phyloP scores from a whole-genome alignment of 495 filamentous ascomycete genomes.

The Cercophora sp. region DNA sequence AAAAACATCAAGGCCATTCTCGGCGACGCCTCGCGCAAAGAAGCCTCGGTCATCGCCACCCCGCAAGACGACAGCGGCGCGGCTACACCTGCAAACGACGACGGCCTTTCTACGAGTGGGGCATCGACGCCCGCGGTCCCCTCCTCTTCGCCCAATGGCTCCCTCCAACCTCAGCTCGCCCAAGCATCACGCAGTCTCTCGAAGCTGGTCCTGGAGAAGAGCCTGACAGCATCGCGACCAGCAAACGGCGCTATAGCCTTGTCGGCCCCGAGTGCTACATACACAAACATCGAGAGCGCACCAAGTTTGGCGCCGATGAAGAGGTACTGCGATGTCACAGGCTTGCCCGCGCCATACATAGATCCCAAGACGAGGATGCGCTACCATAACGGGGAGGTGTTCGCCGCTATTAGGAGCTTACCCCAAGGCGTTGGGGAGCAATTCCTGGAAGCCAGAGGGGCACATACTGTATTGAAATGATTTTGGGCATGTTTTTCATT shows the following conservation, averaged over 20 bases:
- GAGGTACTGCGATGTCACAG: constrained; percentile 93
- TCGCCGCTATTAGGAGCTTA: constrained; percentile 69
- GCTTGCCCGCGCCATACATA: constrained; percentile 78
- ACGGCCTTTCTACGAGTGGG: constrained; percentile 52
- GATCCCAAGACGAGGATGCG: constrained; percentile 90
- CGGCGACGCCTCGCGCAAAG: constrained; percentile 79
- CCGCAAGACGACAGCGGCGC: constrained; percentile 74
- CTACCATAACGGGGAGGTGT: constrained; percentile 88
- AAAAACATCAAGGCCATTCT: constrained; percentile 97
- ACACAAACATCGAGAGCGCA: constrained; percentile 90
- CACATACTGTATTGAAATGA: constrained; percentile 84
- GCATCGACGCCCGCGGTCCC: constrained; percentile 56
- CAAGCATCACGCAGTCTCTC: constrained; percentile 81
- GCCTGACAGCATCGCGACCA: constrained; percentile 21
- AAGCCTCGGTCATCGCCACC: constrained; percentile 71
- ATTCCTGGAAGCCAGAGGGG: constrained; percentile 83
- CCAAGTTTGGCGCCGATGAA: constrained; percentile 73
- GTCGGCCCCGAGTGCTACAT: constrained; percentile 75
- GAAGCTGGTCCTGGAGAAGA: constrained; percentile 78
- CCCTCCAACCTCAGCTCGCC: constrained; percentile 64
- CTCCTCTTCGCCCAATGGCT: constrained; percentile 21
- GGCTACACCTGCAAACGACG: constrained; percentile 61
- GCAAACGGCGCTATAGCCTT: constrained; percentile 25
- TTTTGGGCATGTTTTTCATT: not conserved
- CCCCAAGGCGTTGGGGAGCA: constrained; percentile 76